Percentiles rank a stretch among this genome's conserved stretches.
Evolutionary conservation across 805 yeast genomes (phyloP).

Genomic region (Wickerhamiella kurtzmanii): DNA sequence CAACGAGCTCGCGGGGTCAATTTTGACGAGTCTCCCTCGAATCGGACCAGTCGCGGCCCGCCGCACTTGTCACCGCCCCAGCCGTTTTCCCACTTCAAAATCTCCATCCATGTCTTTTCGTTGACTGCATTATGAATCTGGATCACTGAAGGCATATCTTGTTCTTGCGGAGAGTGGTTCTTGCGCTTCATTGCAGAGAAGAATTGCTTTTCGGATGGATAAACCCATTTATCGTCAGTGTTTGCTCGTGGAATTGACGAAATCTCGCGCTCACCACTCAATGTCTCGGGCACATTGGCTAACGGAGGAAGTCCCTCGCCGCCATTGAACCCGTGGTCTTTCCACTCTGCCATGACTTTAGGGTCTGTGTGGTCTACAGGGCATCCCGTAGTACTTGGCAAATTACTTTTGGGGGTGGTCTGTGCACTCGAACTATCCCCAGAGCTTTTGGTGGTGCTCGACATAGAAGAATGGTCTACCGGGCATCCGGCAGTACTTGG

Average conservation of each 20-base stretch:
- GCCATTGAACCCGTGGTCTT: conserved; percentile 21
- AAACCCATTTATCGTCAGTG: conserved; percentile 60
- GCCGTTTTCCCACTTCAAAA: conserved; percentile 62
- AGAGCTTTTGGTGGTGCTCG: too few species aligned
- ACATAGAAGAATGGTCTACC: too few species aligned
- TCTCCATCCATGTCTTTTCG: conserved; percentile 83
- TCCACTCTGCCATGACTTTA: conserved; percentile 13
- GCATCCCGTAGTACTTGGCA: conserved; percentile 5
- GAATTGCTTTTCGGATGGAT: conserved; percentile 91
- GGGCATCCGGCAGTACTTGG: conserved; percentile 10
- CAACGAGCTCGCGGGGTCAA: conserved; percentile 80
- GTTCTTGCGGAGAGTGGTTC: conserved; percentile 67
- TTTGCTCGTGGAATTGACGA: conserved; percentile 71
- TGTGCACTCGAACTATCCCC: too few species aligned
- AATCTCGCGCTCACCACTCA: conserved; percentile 64
- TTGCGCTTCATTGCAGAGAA: conserved; percentile 89
- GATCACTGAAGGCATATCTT: conserved; percentile 79
- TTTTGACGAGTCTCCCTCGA: conserved; percentile 77
- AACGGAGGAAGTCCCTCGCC: conserved; percentile 25
- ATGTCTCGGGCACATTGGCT: conserved; percentile 19
- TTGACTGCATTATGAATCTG: conserved; percentile 92
- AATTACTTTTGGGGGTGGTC: not conserved
- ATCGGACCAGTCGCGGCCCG: conserved; percentile 70
- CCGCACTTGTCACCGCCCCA: conserved; percentile 41
- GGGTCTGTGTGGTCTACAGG: conserved; percentile 18